Evolutionary conservation across 2,329 filamentous ascomycete genomes (phyloP), one percentile per base, ranked within the genome.

Genomic region (Hypoxylon rubiginosum): DNA sequence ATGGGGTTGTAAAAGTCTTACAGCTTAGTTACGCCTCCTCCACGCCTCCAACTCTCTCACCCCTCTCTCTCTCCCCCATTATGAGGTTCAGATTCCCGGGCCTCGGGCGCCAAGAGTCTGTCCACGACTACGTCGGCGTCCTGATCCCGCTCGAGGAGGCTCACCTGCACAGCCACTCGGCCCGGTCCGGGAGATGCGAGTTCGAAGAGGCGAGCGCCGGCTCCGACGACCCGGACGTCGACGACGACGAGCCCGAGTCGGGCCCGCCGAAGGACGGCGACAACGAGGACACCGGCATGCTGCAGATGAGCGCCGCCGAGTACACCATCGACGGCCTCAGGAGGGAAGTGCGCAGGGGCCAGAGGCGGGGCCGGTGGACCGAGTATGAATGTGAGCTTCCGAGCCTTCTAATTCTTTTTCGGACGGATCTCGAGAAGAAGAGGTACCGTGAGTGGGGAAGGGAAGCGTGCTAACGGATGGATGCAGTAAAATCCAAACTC

Each of bases 321-420:
- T 88, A 91, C 73, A 93, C 90, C 43, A 82, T 95, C 41, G 91
- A 93, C 70, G 86, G 86, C 4, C 79, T 95, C 66, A 85, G 90
- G 70, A 87, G 86, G 62, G 91, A 93, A 73, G 87, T 93, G 61
- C 80, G 85, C 57, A 85, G 87, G 67, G 84, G 85, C 4, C 88
- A 90, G 62, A 84, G 85, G 11, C 80, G 84, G 28, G 85, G 84
- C n/a, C 82, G 85, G 71, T 88, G 91, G 81, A 89, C 88, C 2
- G 85, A 88, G 53, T 95, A 95, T 81, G 92, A 95, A 79, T 86
- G 92, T 93, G 83, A 81, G 91, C 84, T 64, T n/a, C 19, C 19
- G 3, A n/a, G 36, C n/a, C 36, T 41, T n/a, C 9, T 34, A n/a
- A 90, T 84, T 58, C 17, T 32, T 5, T 6, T 36, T 28, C 24